Evolutionary conservation across 805 yeast species (phyloP).

Genomic region (Wickerhamiella shivajii): DNA sequence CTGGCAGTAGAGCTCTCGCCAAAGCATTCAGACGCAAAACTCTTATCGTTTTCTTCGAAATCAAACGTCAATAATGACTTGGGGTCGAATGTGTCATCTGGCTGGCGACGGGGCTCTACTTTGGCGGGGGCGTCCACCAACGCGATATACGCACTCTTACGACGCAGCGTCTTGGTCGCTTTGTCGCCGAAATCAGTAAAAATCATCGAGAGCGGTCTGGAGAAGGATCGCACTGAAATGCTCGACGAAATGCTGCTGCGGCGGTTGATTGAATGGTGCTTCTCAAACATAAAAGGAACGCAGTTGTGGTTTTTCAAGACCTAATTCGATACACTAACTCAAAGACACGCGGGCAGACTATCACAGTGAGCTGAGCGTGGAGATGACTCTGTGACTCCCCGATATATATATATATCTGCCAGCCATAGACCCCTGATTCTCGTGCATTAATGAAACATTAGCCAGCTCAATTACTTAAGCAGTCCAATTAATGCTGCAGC

Average conservation of each 20-base stretch:
- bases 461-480: too few relatives aligned
- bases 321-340: neutral
- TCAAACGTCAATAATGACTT: neutral
- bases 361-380: neutral
- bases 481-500: too few relatives aligned
- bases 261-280: neutral
- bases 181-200: conserved; percentile 3
- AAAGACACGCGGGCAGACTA: neutral
- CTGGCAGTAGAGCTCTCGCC: conserved; percentile 3
- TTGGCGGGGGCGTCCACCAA: neutral
- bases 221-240: conserved; percentile 3
- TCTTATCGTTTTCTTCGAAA: neutral
- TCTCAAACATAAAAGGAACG: neutral
- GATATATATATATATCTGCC: too few relatives aligned
- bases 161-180: conserved; percentile 1
- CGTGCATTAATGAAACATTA: too few relatives aligned
- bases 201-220: conserved; percentile 7
- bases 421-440: too few relatives aligned
- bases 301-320: neutral
- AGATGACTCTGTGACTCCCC: conserved; percentile 1
- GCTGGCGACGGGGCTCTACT: neutral
- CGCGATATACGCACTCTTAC: neutral
- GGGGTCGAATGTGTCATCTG: conserved; percentile 3
- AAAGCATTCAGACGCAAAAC: neutral
- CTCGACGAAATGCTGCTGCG: conserved; percentile 3